phyloP scores from a whole-genome alignment of 768 basidiomycete genomes.

The Trametes meyenii region DNA sequence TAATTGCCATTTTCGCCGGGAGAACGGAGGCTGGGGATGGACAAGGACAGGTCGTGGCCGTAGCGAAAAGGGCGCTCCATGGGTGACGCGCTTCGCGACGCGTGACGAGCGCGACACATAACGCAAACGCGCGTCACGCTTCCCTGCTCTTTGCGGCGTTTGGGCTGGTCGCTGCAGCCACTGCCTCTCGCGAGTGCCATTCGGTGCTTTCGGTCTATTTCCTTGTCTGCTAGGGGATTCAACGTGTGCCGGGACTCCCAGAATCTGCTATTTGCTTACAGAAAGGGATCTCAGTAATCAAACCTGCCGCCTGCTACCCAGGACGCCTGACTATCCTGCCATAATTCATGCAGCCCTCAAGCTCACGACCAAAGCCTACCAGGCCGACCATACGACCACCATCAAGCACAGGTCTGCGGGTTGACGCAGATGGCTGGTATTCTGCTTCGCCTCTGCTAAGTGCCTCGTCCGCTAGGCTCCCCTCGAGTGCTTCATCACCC shows the following conservation, averaged over 20 bases:
- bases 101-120: conserved; percentile 13
- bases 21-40: neutral
- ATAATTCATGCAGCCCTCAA: conserved; percentile 8
- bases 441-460: conserved; percentile 6
- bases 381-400: neutral
- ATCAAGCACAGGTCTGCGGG: neutral
- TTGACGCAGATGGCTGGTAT: conserved; percentile 23
- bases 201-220: too few species aligned
- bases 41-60: neutral
- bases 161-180: too few species aligned
- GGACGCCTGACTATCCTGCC: too few species aligned
- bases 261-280: too few species aligned
- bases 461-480: conserved; percentile 12
- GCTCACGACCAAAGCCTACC: conserved; percentile 1
- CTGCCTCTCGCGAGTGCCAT: too few species aligned
- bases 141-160: neutral
- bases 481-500: conserved; percentile 5
- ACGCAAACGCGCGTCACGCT: conserved; percentile 2
- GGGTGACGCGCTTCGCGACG: conserved; percentile 3
- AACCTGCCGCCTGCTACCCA: too few species aligned
- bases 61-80: neutral
- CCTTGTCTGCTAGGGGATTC: too few species aligned
- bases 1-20: conserved; percentile 11
- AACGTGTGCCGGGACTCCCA: too few species aligned
- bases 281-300: too few species aligned